Percentiles rank a stretch among this genome's conserved stretches.
These are phyloP conservation scores for Rosa rugosa DNA, from an alignment of 306 rosid species.

Conservation along the genomic window DNA sequence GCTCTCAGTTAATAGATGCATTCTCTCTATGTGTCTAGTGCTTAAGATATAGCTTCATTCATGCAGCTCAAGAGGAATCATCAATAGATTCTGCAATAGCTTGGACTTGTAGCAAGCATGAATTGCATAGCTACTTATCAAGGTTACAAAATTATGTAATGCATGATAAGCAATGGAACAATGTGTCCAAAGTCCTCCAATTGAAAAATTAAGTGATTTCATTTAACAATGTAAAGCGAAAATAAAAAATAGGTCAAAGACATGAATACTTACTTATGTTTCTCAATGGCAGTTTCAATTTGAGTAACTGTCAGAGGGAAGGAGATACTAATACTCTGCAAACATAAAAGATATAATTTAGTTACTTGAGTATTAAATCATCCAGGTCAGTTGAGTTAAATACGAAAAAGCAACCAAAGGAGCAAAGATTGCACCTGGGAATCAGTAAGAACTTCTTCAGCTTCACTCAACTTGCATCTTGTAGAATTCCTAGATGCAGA, in stretches of 20 bases:
- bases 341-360: constrained; percentile 26
- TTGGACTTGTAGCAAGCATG: background rate
- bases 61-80: background rate
- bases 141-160: background rate
- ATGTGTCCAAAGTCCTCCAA: background rate
- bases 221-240: background rate
- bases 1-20: background rate
- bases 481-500: constrained; percentile 41
- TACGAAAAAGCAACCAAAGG: constrained; percentile 2
- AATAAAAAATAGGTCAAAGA: background rate
- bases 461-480: constrained; percentile 62
- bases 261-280: constrained; percentile 62
- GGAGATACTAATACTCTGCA: constrained; percentile 62
- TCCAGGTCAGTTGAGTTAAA: background rate
- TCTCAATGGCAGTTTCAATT: constrained; percentile 66
- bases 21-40: background rate
- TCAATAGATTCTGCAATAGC: background rate
- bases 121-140: background rate
- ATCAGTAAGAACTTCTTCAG: constrained; percentile 57
- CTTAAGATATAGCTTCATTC: background rate
- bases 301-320: constrained; percentile 49
- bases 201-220: background rate
- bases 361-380: constrained; percentile 6
- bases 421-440: constrained; percentile 48
- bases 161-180: background rate